Evolutionary conservation across 805 yeast species (phyloP).

Genomic region (Saccharomycopsis sp.): DNA sequence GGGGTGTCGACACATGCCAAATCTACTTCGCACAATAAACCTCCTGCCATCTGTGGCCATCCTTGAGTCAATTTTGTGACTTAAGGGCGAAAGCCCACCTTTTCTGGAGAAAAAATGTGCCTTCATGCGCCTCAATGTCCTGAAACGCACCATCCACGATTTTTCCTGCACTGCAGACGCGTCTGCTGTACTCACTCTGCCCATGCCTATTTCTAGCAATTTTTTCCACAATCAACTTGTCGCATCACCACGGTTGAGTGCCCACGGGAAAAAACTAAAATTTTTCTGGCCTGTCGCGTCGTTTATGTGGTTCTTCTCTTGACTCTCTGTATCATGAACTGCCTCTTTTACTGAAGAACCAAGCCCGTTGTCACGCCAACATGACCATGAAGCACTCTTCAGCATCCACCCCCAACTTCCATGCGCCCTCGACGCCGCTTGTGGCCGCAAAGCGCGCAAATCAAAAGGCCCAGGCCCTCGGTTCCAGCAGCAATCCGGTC

Average conservation of each 20-base stretch:
- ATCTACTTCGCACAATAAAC: too few species aligned
- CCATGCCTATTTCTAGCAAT: neutral
- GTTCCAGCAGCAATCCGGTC: neutral
- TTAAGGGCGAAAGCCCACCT: too few species aligned
- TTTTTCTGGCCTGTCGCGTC: neutral
- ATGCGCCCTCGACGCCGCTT: constrained; percentile 1
- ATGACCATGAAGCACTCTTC: neutral
- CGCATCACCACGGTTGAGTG: neutral
- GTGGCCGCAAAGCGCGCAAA: neutral
- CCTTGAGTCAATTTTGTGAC: too few species aligned
- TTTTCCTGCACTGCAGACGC: neutral
- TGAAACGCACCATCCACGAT: neutral
- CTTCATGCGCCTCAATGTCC: neutral
- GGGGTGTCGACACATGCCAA: too few species aligned
- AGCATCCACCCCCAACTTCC: neutral
- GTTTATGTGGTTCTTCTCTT: neutral
- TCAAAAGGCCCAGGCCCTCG: neutral
- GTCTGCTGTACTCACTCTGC: neutral
- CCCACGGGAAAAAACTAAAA: neutral
- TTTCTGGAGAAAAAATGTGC: too few species aligned
- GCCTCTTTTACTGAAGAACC: neutral
- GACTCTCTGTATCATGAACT: neutral
- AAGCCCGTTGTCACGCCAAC: neutral
- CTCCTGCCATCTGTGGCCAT: too few species aligned
- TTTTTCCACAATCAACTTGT: neutral